A percentile compares a stretch with the other conserved stretches of the same genome.
Conservation (phyloP, 148 eudicot species). For the Spergularia marina region DNA sequence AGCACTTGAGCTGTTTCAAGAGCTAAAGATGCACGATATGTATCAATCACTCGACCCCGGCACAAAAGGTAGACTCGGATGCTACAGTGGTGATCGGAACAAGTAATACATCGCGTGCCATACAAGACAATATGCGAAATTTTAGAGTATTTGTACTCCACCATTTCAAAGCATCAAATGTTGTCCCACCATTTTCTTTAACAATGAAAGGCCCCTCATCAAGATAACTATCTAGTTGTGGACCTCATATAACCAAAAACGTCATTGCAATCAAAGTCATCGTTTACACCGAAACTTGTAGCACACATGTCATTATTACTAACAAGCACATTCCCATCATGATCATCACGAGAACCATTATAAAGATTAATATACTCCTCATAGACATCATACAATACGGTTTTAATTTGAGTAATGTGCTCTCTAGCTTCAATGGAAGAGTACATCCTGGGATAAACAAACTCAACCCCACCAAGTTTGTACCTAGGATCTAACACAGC, state of each 20-base stretch:
- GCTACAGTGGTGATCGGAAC: not conserved
- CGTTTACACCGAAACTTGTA: not conserved
- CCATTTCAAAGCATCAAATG: constrained; percentile 9
- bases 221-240: not conserved
- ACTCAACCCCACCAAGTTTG: not conserved
- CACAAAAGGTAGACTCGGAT: not conserved
- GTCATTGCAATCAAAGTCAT: not conserved
- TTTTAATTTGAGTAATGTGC: not conserved
- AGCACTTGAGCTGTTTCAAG: not conserved
- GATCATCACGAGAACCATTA: not conserved
- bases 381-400: not conserved
- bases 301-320: not conserved
- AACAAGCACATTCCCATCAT: not conserved
- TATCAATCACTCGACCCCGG: not conserved
- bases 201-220: not conserved
- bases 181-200: not conserved
- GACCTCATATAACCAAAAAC: not conserved
- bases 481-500: constrained; percentile 8
- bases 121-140: not conserved
- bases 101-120: not conserved
- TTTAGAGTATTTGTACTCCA: constrained; percentile 5
- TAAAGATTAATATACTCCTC: not conserved
- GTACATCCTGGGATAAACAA: not conserved
- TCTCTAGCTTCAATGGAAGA: not conserved
- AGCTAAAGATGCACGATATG: not conserved